Base-by-base conservation (phyloP, 148 eudicot genomes). In the Chenopodium suecicum region DNA sequence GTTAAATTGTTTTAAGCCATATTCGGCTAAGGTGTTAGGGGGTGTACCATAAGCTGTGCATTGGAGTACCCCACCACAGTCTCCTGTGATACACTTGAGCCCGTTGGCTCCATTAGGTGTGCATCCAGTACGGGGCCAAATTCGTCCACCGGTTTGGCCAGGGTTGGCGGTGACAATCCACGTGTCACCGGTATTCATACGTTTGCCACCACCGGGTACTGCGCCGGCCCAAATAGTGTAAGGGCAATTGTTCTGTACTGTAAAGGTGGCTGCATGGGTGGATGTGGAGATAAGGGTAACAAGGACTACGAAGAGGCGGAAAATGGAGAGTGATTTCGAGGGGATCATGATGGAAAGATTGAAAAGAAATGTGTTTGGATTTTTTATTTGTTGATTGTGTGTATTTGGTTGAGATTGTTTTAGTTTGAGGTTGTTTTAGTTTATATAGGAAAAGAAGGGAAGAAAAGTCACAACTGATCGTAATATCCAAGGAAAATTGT, bases 11-110 rank as follows among this genome's bases (percentile, higher is more conserved):
- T 67, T 74, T 2, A 83, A 34, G 4, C 60, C 84, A 23, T 50
- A 86, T 37, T 86, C 88, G 6, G 86, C 88, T 16, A 86, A 44
- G 22, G 88, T 86, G 77, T 83, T 80, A 3, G 88, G 86, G 44
- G 86, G 83, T 23, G 56, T 9, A 16, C 88, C 88, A 14, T 70
- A 86, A 5, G 25, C 84, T 2, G 71, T 70, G 72, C 88, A 86
- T 4, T 80, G 73, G 76, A 86, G 86, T 31, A 83, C 48, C 17
- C 86, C 88, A 54, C 78, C 62, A 47, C 88, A 86, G 71, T 83
- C 88, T 4, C 86, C 88, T 11, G 88, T 83, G 66, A 71, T 68
- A 44, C 88, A 86, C 31, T 19, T 37, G 54, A 79, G 83, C 32
- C 78, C 50, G 20, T 81, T 81, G 25, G 75, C 17, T 0, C 74